Evolutionary conservation across 805 yeast genomes (phyloP).

Genomic region (Starmerella sirachaensis): DNA sequence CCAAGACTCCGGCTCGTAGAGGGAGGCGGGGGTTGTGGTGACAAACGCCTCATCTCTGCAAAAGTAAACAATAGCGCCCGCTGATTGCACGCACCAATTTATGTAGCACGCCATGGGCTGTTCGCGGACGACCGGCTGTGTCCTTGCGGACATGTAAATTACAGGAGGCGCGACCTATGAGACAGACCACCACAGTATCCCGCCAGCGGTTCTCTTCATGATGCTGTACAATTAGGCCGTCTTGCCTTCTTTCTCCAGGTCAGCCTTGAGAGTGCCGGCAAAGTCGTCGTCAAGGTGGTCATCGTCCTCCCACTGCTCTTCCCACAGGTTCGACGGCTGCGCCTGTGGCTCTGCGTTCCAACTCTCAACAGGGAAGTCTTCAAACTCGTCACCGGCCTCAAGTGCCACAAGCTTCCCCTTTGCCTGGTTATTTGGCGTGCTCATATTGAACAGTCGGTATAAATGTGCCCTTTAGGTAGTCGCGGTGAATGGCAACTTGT

Average conservation of each 20-base stretch:
- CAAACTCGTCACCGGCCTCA: conserved; percentile 95
- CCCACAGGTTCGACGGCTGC: conserved; percentile 59
- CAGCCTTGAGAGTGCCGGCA: conserved; percentile 49
- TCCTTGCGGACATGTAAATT: too few relatives aligned
- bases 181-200: too few relatives aligned
- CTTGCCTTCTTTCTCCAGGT: conserved; percentile 9
- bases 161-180: too few relatives aligned
- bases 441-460: conserved; percentile 6
- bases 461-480: too few relatives aligned
- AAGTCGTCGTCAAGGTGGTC: conserved; percentile 81
- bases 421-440: conserved; percentile 1
- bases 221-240: neutral
- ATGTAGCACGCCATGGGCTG: too few relatives aligned
- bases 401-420: conserved; percentile 40
- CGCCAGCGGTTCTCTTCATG: too few relatives aligned
- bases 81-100: too few relatives aligned
- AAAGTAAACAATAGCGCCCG: too few relatives aligned
- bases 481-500: too few relatives aligned
- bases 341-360: conserved; percentile 37
- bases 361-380: conserved; percentile 60
- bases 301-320: conserved; percentile 89
- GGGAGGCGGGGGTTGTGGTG: too few relatives aligned
- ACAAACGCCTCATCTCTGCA: too few relatives aligned
- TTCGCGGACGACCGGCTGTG: neutral
- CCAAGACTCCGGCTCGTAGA: too few relatives aligned